These are phyloP conservation scores for Boletus rex-veris DNA, from an alignment of 768 basidiomycete species.

Conservation along the genomic window DNA sequence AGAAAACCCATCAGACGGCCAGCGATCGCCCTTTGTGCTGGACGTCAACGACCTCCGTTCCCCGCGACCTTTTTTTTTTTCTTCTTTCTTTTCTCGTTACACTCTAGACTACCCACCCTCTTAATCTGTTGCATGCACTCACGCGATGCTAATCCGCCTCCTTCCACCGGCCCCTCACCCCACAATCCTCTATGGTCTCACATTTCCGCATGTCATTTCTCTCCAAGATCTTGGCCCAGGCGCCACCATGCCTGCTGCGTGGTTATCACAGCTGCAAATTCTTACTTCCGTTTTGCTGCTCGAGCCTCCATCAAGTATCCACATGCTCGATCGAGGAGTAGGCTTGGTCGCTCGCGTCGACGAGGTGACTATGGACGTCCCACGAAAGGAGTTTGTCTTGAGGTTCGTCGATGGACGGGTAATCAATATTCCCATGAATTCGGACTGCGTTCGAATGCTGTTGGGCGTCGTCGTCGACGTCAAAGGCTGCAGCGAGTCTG, in stretches of 20 bases:
- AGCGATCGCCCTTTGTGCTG: constrained; percentile 21
- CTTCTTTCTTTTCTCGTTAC: constrained; percentile 8
- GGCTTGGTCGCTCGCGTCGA: constrained; percentile 53
- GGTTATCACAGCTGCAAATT: constrained; percentile 52
- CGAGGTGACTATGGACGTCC: constrained; percentile 62
- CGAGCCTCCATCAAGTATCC: constrained; percentile 48
- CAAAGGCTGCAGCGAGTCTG: constrained; percentile 41
- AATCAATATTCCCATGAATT: constrained; percentile 47
- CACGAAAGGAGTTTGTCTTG: constrained; percentile 43
- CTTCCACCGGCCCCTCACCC: constrained; percentile 42
- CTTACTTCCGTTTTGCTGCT: constrained; percentile 49
- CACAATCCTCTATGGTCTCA: constrained; percentile 56
- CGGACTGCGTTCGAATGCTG: constrained; percentile 43
- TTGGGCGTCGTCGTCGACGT: constrained; percentile 53
- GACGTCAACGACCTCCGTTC: constrained; percentile 28
- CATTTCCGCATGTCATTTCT: constrained; percentile 44
- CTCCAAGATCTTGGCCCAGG: constrained; percentile 31
- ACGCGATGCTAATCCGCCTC: constrained; percentile 58
- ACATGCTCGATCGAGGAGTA: constrained; percentile 58
- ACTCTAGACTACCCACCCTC: constrained; percentile 21
- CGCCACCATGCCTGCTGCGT: constrained; percentile 43
- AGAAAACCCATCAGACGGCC: constrained; percentile 28
- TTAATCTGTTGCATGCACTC: constrained; percentile 20
- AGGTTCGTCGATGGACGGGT: constrained; percentile 54
- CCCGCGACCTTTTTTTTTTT: neutral